Conservation (phyloP, 257 asterid species). For the Scutellaria barbata region DNA sequence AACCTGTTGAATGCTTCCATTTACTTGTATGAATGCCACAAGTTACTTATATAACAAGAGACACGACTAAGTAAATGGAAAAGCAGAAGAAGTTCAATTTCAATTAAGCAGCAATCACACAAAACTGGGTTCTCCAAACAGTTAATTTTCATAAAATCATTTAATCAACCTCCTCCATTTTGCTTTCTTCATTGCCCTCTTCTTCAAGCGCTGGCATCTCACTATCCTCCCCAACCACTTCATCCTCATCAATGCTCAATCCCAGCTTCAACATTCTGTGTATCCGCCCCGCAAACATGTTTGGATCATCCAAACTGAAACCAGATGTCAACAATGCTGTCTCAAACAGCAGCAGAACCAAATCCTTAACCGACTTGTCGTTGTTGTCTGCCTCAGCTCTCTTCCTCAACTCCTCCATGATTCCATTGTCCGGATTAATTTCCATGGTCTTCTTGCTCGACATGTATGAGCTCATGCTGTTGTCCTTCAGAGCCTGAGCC, state of each 20-base stretch:
- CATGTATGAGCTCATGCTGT: slow-evolving; percentile 49
- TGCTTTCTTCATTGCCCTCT: slow-evolving; percentile 45
- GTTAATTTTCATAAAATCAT: not conserved
- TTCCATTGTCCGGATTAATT: slow-evolving; percentile 50
- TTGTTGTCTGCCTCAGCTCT: slow-evolving; percentile 51
- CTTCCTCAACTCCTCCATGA: slow-evolving; percentile 54
- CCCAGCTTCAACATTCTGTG: slow-evolving; percentile 57
- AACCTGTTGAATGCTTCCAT: no score
- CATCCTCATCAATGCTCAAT: slow-evolving; percentile 48
- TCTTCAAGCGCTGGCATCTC: slow-evolving; percentile 52
- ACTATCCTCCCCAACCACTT: slow-evolving; percentile 32
- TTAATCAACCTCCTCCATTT: slow-evolving; percentile 51
- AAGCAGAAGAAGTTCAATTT: no score
- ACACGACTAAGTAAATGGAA: no score
- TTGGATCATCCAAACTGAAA: slow-evolving; percentile 54
- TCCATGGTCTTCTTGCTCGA: slow-evolving; percentile 57
- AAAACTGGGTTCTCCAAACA: no score
- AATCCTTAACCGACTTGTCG: slow-evolving; percentile 50
- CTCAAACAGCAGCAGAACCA: slow-evolving; percentile 48
- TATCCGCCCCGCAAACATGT: slow-evolving; percentile 46
- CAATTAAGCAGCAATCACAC: no score
- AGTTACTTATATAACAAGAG: no score
- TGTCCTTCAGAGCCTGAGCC: slow-evolving; percentile 50
- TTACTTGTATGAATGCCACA: no score
- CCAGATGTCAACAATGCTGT: slow-evolving; percentile 55